These are phyloP conservation scores for Thalassiosira mediterranea DNA, from an alignment of 352 stramenopile genomes.

Conservation along the genomic window DNA sequence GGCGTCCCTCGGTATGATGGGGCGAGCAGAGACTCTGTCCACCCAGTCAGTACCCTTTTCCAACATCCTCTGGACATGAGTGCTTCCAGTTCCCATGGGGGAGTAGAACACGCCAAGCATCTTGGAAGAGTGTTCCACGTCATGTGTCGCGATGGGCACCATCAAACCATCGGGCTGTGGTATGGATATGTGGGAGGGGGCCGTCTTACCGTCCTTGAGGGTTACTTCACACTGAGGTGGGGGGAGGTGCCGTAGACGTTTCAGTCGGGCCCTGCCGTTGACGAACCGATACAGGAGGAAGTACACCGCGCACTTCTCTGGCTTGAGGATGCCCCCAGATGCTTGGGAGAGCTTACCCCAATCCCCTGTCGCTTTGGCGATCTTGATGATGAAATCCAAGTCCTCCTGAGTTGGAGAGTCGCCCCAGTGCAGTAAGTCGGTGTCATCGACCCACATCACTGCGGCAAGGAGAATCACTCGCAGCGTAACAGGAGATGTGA, in stretches of 20 bases:
- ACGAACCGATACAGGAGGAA: neutral
- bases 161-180: conserved; percentile 10
- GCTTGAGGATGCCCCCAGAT: neutral
- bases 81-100: neutral
- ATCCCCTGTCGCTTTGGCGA: neutral
- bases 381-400: neutral
- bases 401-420: neutral
- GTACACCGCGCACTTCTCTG: neutral
- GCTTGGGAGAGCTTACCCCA: neutral
- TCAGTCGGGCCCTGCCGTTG: neutral
- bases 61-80: neutral
- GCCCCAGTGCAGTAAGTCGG: neutral
- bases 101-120: conserved; percentile 20
- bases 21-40: neutral
- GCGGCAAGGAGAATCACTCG: conserved; percentile 6
- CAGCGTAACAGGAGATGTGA: neutral
- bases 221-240: neutral
- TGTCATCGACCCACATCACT: conserved; percentile 12
- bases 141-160: conserved; percentile 9
- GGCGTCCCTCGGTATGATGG: neutral
- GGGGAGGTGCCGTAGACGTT: neutral
- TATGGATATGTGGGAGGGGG: conserved; percentile 4
- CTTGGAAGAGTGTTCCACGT: neutral
- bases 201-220: neutral
- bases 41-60: conserved; percentile 17